A percentile compares a stretch with the other conserved stretches of the same genome.
These are phyloP conservation scores for Eragrostis tef DNA, from an alignment of 202 grass and related monocot genomes.

Conservation along the genomic window DNA sequence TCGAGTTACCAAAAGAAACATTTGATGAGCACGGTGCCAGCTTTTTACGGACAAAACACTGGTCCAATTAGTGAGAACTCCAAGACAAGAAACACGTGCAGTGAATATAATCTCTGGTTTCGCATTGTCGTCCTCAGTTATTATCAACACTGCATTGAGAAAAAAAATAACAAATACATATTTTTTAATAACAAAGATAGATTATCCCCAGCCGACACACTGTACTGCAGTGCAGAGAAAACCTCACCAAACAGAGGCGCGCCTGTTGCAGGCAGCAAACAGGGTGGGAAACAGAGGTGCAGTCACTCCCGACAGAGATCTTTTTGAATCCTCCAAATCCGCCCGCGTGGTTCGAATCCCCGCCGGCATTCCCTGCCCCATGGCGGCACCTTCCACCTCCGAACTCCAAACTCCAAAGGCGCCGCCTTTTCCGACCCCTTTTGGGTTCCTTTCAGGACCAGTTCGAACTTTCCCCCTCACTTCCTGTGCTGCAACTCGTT, in stretches of 20 bases:
- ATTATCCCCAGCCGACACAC: neutral
- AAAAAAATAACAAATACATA: no score
- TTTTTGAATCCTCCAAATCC: conserved; percentile 26
- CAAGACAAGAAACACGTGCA: conserved; percentile 1
- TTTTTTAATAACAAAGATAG: neutral
- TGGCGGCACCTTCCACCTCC: conserved; percentile 33
- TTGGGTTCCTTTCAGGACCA: conserved; percentile 6
- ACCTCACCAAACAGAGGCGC: neutral
- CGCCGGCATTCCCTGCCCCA: conserved; percentile 42
- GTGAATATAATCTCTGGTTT: neutral
- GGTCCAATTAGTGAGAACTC: neutral
- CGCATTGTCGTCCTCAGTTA: no score
- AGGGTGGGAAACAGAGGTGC: neutral
- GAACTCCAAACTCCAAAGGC: conserved; percentile 37
- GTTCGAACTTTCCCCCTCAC: neutral
- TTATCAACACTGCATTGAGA: neutral
- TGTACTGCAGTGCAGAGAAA: neutral
- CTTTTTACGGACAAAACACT: conserved; percentile 21
- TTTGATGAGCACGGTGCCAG: conserved; percentile 2
- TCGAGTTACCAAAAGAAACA: conserved; percentile 1
- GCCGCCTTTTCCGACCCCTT: conserved; percentile 41
- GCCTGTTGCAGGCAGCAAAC: neutral
- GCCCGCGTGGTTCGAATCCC: conserved; percentile 45
- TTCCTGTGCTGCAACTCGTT: conserved; percentile 7
- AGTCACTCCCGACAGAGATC: neutral